Evolutionary conservation across 2,329 filamentous ascomycete species (phyloP).

Genomic region (Ascochyta rabiei): DNA sequence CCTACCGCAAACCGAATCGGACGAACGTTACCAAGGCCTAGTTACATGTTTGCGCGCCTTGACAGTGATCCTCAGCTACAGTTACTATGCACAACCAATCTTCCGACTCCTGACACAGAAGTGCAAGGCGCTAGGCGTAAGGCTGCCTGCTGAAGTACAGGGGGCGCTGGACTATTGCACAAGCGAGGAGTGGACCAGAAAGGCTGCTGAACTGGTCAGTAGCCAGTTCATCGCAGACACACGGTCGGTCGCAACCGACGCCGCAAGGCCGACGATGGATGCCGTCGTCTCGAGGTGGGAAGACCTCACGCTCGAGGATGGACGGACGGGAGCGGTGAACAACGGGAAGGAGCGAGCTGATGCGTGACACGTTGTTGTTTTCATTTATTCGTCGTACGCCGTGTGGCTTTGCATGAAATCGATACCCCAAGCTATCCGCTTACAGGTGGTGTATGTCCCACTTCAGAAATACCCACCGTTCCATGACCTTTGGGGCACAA

Average conservation of each 20-base stretch:
- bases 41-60: slow-evolving; percentile 37
- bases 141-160: slow-evolving; percentile 29
- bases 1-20: slow-evolving; percentile 8
- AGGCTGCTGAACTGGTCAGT: slow-evolving; percentile 32
- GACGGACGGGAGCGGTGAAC: not conserved
- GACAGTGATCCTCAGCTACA: slow-evolving; percentile 27
- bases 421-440: slow-evolving; percentile 8
- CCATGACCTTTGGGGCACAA: too few species aligned
- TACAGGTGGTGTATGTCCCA: not conserved
- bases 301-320: slow-evolving; percentile 23
- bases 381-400: not conserved
- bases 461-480: not conserved
- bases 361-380: not conserved
- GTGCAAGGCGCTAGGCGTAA: slow-evolving; percentile 28
- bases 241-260: slow-evolving; percentile 18
- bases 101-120: slow-evolving; percentile 38
- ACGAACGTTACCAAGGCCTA: slow-evolving; percentile 34
- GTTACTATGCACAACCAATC: slow-evolving; percentile 38
- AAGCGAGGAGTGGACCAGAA: slow-evolving; percentile 41
- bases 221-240: slow-evolving; percentile 41
- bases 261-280: slow-evolving; percentile 36
- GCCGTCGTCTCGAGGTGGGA: slow-evolving; percentile 38
- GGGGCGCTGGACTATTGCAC: slow-evolving; percentile 28
- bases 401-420: slow-evolving; percentile 3
- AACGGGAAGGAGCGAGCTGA: not conserved